phyloP scores from a whole-genome alignment of 164 flowering plant genomes.

The Piper betle region DNA sequence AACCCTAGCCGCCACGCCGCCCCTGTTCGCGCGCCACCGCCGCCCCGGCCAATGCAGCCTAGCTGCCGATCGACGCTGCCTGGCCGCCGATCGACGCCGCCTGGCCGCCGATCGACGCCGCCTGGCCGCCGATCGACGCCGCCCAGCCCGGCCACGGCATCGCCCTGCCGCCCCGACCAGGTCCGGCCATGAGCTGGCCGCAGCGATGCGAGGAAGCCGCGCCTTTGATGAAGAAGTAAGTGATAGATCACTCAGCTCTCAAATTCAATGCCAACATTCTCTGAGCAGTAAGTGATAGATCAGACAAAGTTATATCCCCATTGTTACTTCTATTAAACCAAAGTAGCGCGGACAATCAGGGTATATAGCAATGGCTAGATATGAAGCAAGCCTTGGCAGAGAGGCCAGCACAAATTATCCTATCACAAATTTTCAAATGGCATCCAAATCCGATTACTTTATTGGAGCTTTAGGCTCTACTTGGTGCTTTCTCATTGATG shows the following conservation, averaged over 20 bases:
- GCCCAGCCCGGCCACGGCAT: too few relatives aligned
- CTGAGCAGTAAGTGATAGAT: constrained; percentile 65
- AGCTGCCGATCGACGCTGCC: too few relatives aligned
- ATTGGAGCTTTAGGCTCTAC: constrained; percentile 96
- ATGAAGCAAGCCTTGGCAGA: constrained; percentile 87
- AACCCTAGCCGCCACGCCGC: too few relatives aligned
- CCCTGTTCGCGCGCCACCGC: too few relatives aligned
- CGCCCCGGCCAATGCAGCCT: too few relatives aligned
- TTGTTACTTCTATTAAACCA: constrained; percentile 82
- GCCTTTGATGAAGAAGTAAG: too few relatives aligned
- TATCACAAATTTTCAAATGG: constrained; percentile 67
- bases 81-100: too few relatives aligned
- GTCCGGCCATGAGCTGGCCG: too few relatives aligned
- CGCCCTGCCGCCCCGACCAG: too few relatives aligned
- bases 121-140: too few relatives aligned
- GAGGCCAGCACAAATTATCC: constrained; percentile 73
- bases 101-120: too few relatives aligned
- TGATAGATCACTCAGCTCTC: background rate
- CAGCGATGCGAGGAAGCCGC: too few relatives aligned
- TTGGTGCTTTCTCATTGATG: constrained; percentile 92
- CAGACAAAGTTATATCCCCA: constrained; percentile 34
- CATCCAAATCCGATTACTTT: constrained; percentile 65
- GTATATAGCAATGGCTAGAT: constrained; percentile 68
- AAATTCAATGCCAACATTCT: background rate
- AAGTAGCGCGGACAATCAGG: constrained; percentile 74